phyloP scores from a whole-genome alignment of 352 stramenopile species.

The Pythium aquatile region DNA sequence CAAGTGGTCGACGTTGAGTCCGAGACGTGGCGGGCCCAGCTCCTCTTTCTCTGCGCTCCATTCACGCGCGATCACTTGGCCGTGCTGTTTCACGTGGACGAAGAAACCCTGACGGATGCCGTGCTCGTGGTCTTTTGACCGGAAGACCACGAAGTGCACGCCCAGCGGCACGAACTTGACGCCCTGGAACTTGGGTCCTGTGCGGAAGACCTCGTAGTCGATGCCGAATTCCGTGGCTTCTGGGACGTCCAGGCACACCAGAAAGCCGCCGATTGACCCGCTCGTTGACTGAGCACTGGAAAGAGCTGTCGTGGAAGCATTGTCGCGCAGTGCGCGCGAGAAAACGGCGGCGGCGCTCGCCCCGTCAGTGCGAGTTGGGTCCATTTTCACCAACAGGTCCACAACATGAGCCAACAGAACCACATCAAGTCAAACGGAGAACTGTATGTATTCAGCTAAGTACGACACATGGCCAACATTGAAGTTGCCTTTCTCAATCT shows the following conservation, averaged over 20 bases:
- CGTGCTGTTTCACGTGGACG: constrained; percentile 51
- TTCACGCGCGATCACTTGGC: constrained; percentile 70
- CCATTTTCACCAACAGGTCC: constrained; percentile 3
- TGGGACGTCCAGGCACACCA: constrained; percentile 85
- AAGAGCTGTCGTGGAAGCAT: background rate
- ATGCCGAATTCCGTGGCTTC: constrained; percentile 76
- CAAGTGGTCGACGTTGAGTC: constrained; percentile 67
- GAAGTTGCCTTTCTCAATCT: constrained; percentile 5
- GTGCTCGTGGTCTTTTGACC: constrained; percentile 70
- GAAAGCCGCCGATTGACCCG: constrained; percentile 48
- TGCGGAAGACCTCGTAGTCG: constrained; percentile 87
- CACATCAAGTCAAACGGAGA: background rate
- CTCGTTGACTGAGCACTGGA: constrained; percentile 8
- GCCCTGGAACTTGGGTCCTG: constrained; percentile 71
- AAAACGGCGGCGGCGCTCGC: constrained; percentile 24
- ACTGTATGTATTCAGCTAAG: constrained; percentile 32
- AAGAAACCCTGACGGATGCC: constrained; percentile 86
- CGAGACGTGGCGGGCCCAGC: constrained; percentile 47
- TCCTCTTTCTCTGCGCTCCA: constrained; percentile 82
- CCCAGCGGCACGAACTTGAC: constrained; percentile 85
- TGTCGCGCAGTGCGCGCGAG: constrained; percentile 11
- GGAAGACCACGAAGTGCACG: constrained; percentile 83
- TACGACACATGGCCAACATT: constrained; percentile 25
- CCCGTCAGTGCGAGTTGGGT: background rate
- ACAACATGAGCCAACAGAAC: background rate